phyloP scores from a whole-genome alignment of 2,329 filamentous ascomycete genomes.

The Monosporascus sp. region DNA sequence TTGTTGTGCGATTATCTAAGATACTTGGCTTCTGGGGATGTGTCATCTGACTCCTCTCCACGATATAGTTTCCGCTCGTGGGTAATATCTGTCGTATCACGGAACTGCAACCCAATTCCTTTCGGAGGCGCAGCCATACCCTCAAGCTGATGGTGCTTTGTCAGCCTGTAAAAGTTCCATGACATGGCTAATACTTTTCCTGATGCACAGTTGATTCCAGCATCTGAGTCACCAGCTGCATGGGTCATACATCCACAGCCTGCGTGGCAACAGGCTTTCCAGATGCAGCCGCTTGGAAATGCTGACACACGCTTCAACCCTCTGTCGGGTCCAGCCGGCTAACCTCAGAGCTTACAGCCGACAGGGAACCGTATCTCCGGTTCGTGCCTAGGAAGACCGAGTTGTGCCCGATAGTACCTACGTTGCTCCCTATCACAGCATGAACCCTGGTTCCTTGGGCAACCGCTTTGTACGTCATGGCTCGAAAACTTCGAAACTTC shows the following conservation, averaged over 20 bases:
- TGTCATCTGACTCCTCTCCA: neutral
- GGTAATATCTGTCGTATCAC: neutral
- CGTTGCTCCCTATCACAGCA: neutral
- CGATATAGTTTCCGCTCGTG: neutral
- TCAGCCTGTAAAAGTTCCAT: neutral
- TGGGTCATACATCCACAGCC: neutral
- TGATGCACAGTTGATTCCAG: neutral
- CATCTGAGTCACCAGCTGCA: neutral
- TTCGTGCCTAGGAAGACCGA: neutral
- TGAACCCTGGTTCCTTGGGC: neutral
- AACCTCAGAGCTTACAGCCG: neutral
- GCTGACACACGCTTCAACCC: neutral
- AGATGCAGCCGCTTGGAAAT: neutral
- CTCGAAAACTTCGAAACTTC: neutral
- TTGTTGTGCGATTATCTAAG: no score
- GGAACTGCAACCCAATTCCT: neutral
- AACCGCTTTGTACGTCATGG: neutral
- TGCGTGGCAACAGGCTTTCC: neutral
- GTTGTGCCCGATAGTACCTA: neutral
- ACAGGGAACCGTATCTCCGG: neutral
- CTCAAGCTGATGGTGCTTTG: neutral
- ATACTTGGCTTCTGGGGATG: no score
- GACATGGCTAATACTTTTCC: neutral
- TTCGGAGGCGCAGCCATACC: neutral
- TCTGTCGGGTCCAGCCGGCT: neutral